Percentiles rank a stretch among this genome's conserved stretches.
phyloP scores from a whole-genome alignment of 208 protist genomes.

The Crithidia sp. region DNA sequence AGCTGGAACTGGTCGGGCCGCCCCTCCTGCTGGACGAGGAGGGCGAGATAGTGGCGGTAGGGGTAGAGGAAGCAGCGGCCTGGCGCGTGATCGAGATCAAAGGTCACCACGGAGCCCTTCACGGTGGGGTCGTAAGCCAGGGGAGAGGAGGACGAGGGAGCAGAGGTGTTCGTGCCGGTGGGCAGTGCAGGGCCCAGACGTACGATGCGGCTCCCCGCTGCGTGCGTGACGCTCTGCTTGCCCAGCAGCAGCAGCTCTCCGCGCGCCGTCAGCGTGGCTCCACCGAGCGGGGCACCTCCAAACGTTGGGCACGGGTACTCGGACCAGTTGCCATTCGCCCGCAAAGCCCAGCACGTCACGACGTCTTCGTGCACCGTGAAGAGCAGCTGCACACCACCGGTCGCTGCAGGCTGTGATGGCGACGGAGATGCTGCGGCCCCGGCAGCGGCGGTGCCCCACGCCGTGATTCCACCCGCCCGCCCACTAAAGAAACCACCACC shows the following conservation, averaged over 20 bases:
- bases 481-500: slow-evolving; percentile 5
- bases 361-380: slow-evolving; percentile 62
- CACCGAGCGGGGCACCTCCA: slow-evolving; percentile 33
- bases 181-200: slow-evolving; percentile 9
- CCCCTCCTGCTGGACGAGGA: slow-evolving; percentile 70
- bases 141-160: neutral
- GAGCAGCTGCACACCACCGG: slow-evolving; percentile 38
- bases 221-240: neutral
- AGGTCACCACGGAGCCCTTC: slow-evolving; percentile 68
- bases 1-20: slow-evolving; percentile 58
- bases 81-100: slow-evolving; percentile 60
- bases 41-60: slow-evolving; percentile 87
- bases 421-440: neutral
- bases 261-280: slow-evolving; percentile 37
- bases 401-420: neutral
- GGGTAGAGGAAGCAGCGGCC: slow-evolving; percentile 66
- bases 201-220: slow-evolving; percentile 15
- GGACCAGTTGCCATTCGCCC: slow-evolving; percentile 31
- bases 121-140: slow-evolving; percentile 46
- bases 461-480: neutral
- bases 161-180: neutral
- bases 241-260: slow-evolving; percentile 51
- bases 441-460: neutral
- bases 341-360: slow-evolving; percentile 62
- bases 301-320: slow-evolving; percentile 50